A percentile compares a stretch with the other conserved stretches of the same genome.
phyloP scores from a whole-genome alignment of 78 protist species.

The Dictyostelium capitatum region DNA sequence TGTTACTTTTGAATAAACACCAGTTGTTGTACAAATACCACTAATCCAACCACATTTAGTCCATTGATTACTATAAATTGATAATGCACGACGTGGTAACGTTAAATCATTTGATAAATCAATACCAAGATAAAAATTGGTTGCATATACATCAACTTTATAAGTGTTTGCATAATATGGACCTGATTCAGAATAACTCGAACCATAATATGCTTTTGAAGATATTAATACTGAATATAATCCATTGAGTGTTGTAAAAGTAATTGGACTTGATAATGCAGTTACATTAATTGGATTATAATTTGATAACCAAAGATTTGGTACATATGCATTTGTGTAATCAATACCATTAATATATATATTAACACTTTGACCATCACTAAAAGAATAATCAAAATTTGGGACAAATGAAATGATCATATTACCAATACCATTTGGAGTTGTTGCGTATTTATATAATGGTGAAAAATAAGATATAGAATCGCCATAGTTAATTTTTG shows the following conservation, averaged over 20 bases:
- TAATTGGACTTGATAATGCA: background rate
- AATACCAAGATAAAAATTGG: constrained; percentile 17
- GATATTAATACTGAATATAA: background rate
- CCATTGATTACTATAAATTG: background rate
- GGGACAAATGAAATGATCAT: background rate
- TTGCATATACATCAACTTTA: background rate
- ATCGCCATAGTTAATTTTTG: background rate
- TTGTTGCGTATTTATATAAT: background rate
- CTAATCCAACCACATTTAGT: constrained; percentile 19
- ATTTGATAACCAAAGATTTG: background rate
- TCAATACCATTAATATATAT: background rate
- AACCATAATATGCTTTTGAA: background rate
- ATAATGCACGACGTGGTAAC: background rate
- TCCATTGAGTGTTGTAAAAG: background rate
- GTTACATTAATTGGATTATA: background rate
- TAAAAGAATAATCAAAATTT: background rate
- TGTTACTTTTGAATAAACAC: background rate
- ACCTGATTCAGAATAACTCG: background rate
- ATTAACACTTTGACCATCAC: background rate
- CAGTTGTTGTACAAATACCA: background rate
- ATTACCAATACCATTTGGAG: background rate
- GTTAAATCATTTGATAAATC: background rate
- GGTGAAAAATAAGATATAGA: too few relatives aligned
- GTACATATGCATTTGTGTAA: background rate
- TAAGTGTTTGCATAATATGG: background rate